Conservation (phyloP, 176 grass and related monocot species). For the Triticum monococcum region DNA sequence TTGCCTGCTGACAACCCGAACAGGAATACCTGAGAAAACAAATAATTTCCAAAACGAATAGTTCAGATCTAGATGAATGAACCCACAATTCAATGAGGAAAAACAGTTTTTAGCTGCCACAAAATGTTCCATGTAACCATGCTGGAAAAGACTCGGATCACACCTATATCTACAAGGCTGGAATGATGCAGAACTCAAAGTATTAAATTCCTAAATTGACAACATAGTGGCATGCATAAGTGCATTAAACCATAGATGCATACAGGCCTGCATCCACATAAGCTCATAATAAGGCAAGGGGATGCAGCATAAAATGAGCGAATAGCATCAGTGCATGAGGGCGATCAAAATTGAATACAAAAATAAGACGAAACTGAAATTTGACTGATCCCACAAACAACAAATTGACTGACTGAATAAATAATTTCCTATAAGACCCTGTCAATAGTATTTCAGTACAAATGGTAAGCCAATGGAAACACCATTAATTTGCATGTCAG, state of each 20-base stretch:
- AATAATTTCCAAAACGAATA: constrained; percentile 25
- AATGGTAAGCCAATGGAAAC: constrained; percentile 24
- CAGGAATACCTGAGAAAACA: constrained; percentile 55
- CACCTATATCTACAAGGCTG: not conserved
- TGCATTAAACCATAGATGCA: constrained; percentile 24
- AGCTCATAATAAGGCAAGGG: constrained; percentile 5
- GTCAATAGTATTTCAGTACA: constrained; percentile 14
- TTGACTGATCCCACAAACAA: not conserved
- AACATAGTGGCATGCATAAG: constrained; percentile 10
- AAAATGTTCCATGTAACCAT: constrained; percentile 3
- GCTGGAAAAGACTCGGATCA: not conserved
- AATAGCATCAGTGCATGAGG: not conserved
- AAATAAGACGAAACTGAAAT: not conserved
- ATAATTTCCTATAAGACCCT: constrained; percentile 9
- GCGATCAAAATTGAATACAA: not conserved
- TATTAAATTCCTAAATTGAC: not conserved
- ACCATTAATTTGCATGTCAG: constrained; percentile 84
- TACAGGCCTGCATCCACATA: constrained; percentile 7
- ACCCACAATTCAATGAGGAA: not conserved
- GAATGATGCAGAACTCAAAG: constrained; percentile 2
- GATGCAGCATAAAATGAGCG: constrained; percentile 19
- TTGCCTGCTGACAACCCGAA: constrained; percentile 59
- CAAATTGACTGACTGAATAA: constrained; percentile 6
- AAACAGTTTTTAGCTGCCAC: not conserved
- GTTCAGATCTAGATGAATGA: constrained; percentile 14